Evolutionary conservation across 2,329 filamentous ascomycete genomes (phyloP), one percentile per base, ranked within the genome.

Genomic region (Simplicillium sp.): DNA sequence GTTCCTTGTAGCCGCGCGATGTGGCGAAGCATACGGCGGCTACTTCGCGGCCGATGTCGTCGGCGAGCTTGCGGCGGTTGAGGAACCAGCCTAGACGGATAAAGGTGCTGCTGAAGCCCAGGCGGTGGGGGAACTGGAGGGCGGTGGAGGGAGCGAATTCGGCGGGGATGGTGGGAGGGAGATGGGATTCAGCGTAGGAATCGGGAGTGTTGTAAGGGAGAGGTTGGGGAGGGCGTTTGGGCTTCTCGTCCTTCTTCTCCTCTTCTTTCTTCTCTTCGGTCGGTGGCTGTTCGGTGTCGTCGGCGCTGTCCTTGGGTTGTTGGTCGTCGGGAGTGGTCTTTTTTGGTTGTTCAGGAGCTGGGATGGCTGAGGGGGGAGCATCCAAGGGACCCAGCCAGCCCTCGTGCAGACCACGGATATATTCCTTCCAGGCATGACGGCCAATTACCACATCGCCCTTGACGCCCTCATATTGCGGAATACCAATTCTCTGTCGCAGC

Each of bases 341-440:
- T 46, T 47, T 43, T 13, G 46, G 38, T 32, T 41, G 20, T n/a
- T 54, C 51, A 4, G 53, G 46, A 6, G 51, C 48, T 7, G 54
- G 51, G 25, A 55, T 47, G 34, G 58, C 53, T 5, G 20, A 25
- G 9, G 20, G 20, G 2, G 84, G 83, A 42, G 78, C 63, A 44
- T 83, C 77, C 34, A 94, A 66, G 7, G 92, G 88, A 0, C 92
- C 90, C 17, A 98, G 67, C 90, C 92, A 98, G 42, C 92, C 92
- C 64, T 98, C 92, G 58, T 98, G 92, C 49, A 97, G 57, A 36
- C 92, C 92, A 44, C 89, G 75, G 17, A 97, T 69, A 59, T 97
- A 98, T 64, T 98, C 92, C 65, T 96, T 98, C 92, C 92, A 98
- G 9, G 90, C 82, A 58, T 96, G 85, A 42, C 90, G 71, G 11